A percentile compares a stretch with the other conserved stretches of the same genome.
Evolutionary conservation across 169 alveolate genomes (phyloP).

Genomic region (Eimeria tenella): DNA sequence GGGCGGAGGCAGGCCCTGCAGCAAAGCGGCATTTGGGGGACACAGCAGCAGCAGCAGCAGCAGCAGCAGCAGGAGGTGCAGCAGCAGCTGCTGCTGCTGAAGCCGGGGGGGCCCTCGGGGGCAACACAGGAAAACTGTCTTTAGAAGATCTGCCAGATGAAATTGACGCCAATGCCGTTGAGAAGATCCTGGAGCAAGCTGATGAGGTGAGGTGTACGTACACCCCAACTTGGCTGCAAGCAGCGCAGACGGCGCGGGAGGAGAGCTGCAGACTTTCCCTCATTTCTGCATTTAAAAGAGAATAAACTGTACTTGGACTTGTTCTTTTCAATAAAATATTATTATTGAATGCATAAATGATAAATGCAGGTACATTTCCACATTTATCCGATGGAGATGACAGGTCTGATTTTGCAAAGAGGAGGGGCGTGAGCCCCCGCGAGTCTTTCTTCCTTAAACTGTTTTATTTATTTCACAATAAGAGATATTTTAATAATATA

Average conservation of each 20-base stretch:
- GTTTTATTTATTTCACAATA: too few relatives aligned
- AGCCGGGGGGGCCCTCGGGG: constrained; percentile 3
- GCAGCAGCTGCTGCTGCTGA: neutral
- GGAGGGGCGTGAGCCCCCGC: too few relatives aligned
- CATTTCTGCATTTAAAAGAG: too few relatives aligned
- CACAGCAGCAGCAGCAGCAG: neutral
- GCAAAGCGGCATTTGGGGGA: constrained; percentile 11
- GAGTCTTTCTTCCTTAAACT: too few relatives aligned
- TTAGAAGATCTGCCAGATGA: constrained; percentile 49
- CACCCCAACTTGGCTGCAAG: neutral
- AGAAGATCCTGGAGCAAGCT: constrained; percentile 66
- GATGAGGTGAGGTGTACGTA: constrained; percentile 42
- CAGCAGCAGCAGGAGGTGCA: neutral
- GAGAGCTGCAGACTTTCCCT: too few relatives aligned
- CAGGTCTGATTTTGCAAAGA: too few relatives aligned
- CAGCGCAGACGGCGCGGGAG: neutral
- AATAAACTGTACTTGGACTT: too few relatives aligned
- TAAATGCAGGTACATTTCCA: neutral
- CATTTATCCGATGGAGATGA: neutral
- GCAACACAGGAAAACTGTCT: neutral
- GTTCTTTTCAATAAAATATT: too few relatives aligned
- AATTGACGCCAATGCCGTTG: constrained; percentile 49
- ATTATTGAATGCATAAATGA: too few relatives aligned
- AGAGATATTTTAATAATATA: too few relatives aligned
- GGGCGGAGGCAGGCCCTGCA: neutral